Conservation (phyloP, 495 filamentous ascomycete genomes). For the Lepidopterella palustris region DNA sequence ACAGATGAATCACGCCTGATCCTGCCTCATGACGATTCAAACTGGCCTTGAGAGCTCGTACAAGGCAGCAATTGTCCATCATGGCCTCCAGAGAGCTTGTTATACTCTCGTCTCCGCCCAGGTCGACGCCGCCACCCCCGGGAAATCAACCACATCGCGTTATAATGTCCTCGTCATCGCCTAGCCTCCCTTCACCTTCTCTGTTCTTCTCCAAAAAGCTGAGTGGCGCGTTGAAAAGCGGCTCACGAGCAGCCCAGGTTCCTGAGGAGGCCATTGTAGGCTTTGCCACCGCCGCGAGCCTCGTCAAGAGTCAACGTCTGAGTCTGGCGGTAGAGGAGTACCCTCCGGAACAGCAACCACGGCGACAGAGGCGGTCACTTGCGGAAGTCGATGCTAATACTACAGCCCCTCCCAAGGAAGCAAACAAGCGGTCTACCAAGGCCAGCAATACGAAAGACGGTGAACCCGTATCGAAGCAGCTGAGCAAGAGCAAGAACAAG, state of each 20-base stretch:
- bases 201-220: neutral
- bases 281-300: slow-evolving; percentile 21
- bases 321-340: neutral
- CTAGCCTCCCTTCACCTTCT: slow-evolving; percentile 7
- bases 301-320: slow-evolving; percentile 14
- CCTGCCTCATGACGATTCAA: neutral
- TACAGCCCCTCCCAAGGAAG: neutral
- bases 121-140: slow-evolving; percentile 7
- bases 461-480: neutral
- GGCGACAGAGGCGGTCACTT: neutral
- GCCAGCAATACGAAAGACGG: neutral
- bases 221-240: slow-evolving; percentile 16
- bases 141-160: slow-evolving; percentile 16
- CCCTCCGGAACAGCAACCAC: neutral
- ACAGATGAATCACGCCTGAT: neutral
- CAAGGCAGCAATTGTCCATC: neutral
- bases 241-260: slow-evolving; percentile 12
- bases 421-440: neutral
- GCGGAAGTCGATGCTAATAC: neutral
- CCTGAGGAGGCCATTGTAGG: slow-evolving; percentile 19
- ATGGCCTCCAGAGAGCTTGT: slow-evolving; percentile 21
- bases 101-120: slow-evolving; percentile 27
- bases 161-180: slow-evolving; percentile 7
- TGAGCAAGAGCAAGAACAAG: neutral
- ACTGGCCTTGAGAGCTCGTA: neutral